A percentile compares a stretch with the other conserved stretches of the same genome.
These are phyloP conservation scores for Lentithecium fluviatile DNA, from an alignment of 495 filamentous ascomycete species.

Conservation along the genomic window DNA sequence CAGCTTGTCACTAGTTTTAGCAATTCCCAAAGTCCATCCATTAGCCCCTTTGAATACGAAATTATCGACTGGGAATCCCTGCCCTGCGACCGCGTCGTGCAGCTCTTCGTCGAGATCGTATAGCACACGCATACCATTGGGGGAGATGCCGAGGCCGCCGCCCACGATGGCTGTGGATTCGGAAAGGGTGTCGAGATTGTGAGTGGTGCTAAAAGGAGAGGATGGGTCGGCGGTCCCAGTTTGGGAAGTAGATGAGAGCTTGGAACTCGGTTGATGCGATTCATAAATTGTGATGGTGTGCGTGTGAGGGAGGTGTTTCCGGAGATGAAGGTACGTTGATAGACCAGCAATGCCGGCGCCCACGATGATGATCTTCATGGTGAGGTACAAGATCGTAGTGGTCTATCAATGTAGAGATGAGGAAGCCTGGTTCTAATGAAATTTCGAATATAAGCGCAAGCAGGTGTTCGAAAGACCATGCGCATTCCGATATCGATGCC, in stretches of 20 bases:
- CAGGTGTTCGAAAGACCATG: no score
- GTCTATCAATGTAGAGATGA: not conserved
- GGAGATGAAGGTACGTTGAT: conserved; percentile 50
- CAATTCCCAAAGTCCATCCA: conserved; percentile 38
- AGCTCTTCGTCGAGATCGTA: conserved; percentile 45
- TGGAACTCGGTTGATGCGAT: conserved; percentile 42
- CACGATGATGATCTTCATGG: conserved; percentile 56
- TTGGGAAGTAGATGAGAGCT: conserved; percentile 16
- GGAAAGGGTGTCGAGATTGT: conserved; percentile 12
- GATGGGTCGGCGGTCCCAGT: not conserved
- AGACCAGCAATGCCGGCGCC: conserved; percentile 55
- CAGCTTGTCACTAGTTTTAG: conserved; percentile 3
- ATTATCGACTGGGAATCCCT: conserved; percentile 44
- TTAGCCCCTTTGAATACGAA: conserved; percentile 46
- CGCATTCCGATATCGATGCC: no score
- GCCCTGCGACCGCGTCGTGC: conserved; percentile 40
- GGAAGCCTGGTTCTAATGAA: not conserved
- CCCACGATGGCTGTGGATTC: conserved; percentile 48
- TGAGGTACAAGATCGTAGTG: not conserved
- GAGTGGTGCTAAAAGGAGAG: not conserved
- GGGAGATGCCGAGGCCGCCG: conserved; percentile 51
- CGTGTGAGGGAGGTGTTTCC: conserved; percentile 48
- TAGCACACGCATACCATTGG: conserved; percentile 54
- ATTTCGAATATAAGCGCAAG: no score
- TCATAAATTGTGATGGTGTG: conserved; percentile 47